These are phyloP conservation scores for Lolium rigidum DNA, from an alignment of 176 grass and related monocot species.

Conservation along the genomic window DNA sequence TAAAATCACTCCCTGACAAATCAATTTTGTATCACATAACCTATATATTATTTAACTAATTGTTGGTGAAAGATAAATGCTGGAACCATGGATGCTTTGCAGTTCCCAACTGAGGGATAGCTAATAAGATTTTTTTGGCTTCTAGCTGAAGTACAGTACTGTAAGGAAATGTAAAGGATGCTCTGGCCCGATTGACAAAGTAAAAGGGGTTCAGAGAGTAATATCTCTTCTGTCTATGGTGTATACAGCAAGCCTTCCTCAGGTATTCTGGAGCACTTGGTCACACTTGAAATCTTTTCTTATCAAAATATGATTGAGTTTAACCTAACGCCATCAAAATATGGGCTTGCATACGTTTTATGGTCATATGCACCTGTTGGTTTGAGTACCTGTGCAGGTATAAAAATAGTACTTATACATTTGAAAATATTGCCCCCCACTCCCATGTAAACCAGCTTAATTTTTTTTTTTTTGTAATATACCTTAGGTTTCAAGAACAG, in stretches of 20 bases:
- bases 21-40: conserved; percentile 13
- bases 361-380: conserved; percentile 16
- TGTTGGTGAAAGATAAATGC: conserved; percentile 8
- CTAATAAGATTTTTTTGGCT: conserved; percentile 21
- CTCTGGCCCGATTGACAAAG: neutral
- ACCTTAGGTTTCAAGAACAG: neutral
- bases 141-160: neutral
- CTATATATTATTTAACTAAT: conserved; percentile 8
- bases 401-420: conserved; percentile 11
- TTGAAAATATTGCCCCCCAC: neutral
- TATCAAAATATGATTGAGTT: neutral
- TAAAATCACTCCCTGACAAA: neutral
- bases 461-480: neutral
- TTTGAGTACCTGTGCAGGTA: neutral
- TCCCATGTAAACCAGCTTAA: neutral
- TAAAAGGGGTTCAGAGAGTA: neutral
- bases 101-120: neutral
- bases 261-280: conserved; percentile 29
- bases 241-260: conserved; percentile 33
- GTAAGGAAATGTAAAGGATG: neutral
- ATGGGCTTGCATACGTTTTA: neutral
- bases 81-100: neutral
- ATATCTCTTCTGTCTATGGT: conserved; percentile 23
- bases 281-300: conserved; percentile 12
- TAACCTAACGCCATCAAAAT: neutral